Base-by-base conservation (phyloP, 139 green algal genomes). In the Edaphochlamys debaryana region DNA sequence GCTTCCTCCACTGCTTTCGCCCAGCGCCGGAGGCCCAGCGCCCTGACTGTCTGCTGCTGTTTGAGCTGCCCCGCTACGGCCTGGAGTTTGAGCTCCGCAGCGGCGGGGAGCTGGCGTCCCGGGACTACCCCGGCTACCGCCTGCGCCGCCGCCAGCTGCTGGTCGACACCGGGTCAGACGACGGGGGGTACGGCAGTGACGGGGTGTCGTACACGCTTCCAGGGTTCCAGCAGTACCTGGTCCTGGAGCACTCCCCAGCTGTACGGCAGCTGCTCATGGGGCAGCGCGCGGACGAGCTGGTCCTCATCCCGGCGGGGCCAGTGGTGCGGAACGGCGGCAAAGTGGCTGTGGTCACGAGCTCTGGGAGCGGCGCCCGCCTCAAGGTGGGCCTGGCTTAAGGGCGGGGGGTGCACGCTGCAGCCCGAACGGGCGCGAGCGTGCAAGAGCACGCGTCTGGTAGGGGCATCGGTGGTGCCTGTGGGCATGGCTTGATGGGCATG, bases 51-150 rank as follows among this genome's bases (percentile, higher is more conserved):
- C 36, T 8, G 0, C 9, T 90, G 69, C 45, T 71, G 5, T 88
- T 85, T 54, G 84, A 92, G 79, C 85, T 94, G 56, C 87, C 91
- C 0, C 87, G 91, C 8, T 92, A 86, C 37, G 23, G 79, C 0
- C 74, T 94, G 67, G 85, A 92, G 79, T 93, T 94, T 80, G 79
- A 88, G 76, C 54, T 90, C 0, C 58, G n/a, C 27, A 36, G 63
- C 34, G n/a, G 40, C 19, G 66, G 68, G 17, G 29, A 70, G 19
- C n/a, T 58, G 52, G 5, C 79, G 13, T 89, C 84, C 6, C 36
- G 41, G 0, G 56, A 92, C 71, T 89, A 89, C 80, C 62, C 20
- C 25, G 87, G 89, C 0, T 91, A 86, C 56, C n/a, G 37, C 27
- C 82, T 92, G 37, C 68, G 60, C 40, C 30, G 32, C 4, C 41